phyloP scores from a whole-genome alignment of 768 basidiomycete species.

The Chalciporus chontae region DNA sequence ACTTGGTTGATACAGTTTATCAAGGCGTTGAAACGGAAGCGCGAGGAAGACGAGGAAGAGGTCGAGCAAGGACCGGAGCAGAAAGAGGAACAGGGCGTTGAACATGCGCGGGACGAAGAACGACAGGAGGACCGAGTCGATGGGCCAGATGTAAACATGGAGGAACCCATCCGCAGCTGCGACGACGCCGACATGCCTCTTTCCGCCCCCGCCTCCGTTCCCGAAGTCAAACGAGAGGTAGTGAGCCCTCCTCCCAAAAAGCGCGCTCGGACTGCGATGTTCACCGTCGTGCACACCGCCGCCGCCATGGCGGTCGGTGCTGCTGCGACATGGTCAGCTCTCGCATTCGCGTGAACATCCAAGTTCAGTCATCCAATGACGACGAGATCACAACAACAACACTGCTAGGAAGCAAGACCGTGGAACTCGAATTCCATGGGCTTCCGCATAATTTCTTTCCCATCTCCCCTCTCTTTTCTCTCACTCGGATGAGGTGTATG shows the following conservation, averaged over 20 bases:
- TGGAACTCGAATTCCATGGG: no score
- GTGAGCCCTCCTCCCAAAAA: slow-evolving; percentile 35
- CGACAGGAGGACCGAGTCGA: background rate
- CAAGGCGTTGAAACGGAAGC: slow-evolving; percentile 62
- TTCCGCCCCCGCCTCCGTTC: background rate
- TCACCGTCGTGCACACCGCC: slow-evolving; percentile 52
- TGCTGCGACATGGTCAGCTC: slow-evolving; percentile 67
- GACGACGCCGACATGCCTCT: background rate
- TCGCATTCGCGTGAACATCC: slow-evolving; percentile 55
- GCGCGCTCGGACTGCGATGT: slow-evolving; percentile 39
- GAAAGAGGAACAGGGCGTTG: no score
- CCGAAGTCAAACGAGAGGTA: background rate
- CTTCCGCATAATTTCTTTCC: no score
- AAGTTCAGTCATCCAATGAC: background rate
- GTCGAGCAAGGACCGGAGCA: background rate
- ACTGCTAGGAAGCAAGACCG: background rate
- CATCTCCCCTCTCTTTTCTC: background rate
- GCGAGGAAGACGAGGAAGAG: slow-evolving; percentile 38
- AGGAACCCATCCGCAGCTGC: background rate
- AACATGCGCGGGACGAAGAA: no score
- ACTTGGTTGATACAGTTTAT: slow-evolving; percentile 13
- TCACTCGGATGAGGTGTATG: slow-evolving; percentile 1
- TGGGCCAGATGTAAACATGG: background rate
- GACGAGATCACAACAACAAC: background rate
- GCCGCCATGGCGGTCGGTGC: slow-evolving; percentile 65